phyloP scores from a whole-genome alignment of 2,329 filamentous ascomycete genomes.

The Colletotrichum kahawae region DNA sequence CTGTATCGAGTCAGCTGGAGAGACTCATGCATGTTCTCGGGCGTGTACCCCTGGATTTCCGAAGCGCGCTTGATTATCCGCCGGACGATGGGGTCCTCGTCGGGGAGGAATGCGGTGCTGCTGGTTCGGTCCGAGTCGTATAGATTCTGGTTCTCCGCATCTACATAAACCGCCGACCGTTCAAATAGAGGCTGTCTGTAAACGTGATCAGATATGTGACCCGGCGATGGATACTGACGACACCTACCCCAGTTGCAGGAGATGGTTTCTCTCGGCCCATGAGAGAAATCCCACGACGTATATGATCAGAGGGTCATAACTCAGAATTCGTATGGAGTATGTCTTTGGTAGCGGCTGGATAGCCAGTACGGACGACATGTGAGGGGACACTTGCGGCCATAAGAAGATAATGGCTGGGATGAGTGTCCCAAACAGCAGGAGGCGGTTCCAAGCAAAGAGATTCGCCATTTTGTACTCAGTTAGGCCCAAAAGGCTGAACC shows the following conservation, averaged over 20 bases:
- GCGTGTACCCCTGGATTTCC: background rate
- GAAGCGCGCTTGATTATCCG: background rate
- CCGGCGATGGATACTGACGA: no score
- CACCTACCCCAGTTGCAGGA: background rate
- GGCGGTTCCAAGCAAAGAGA: background rate
- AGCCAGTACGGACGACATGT: background rate
- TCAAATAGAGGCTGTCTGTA: background rate
- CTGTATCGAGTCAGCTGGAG: background rate
- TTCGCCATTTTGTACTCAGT: background rate
- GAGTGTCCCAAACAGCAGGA: background rate
- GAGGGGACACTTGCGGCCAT: background rate
- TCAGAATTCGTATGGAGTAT: background rate
- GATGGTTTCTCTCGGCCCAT: background rate
- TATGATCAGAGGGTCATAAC: slow-evolving; percentile 1
- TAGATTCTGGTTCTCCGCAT: background rate
- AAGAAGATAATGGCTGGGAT: background rate
- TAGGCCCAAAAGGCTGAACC: background rate
- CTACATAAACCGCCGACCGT: background rate
- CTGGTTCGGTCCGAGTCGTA: background rate
- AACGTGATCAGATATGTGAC: accelerated
- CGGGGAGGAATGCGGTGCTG: background rate
- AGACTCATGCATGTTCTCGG: background rate
- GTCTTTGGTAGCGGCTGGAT: background rate
- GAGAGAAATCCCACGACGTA: background rate
- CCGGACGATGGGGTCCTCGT: background rate